Evolutionary conservation across 192 early-diverging fungal genomes (phyloP).

Genomic region (Coemansia reversa): DNA sequence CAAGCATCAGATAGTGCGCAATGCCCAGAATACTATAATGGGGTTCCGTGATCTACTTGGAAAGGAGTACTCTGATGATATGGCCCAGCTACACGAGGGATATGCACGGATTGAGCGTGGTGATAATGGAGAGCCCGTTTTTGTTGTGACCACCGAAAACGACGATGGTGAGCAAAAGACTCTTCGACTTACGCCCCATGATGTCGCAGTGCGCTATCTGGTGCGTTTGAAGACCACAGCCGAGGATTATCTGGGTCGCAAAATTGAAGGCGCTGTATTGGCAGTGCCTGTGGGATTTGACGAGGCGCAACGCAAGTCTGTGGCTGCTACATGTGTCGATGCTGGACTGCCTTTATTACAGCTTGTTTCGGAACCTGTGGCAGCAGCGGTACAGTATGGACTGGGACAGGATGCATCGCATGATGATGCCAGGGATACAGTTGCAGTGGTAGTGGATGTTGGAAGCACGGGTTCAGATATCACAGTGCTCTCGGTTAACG

Average conservation of each 20-base stretch:
- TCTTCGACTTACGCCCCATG: slow-evolving; percentile 65
- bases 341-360: slow-evolving; percentile 81
- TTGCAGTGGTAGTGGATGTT: slow-evolving; percentile 84
- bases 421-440: slow-evolving; percentile 65
- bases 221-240: slow-evolving; percentile 81
- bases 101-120: slow-evolving; percentile 59
- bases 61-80: slow-evolving; percentile 30
- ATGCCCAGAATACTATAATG: slow-evolving; percentile 86
- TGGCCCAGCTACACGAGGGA: slow-evolving; percentile 42
- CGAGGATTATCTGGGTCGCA: slow-evolving; percentile 77
- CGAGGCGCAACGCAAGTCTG: slow-evolving; percentile 65
- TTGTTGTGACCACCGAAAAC: slow-evolving; percentile 63
- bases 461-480: slow-evolving; percentile 85
- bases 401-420: slow-evolving; percentile 56
- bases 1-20: slow-evolving; percentile 80
- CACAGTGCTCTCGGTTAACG: slow-evolving; percentile 71
- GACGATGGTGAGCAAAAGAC: slow-evolving; percentile 51
- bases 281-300: slow-evolving; percentile 86
- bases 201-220: slow-evolving; percentile 80
- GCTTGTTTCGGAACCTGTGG: slow-evolving; percentile 85
- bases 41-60: slow-evolving; percentile 88
- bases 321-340: slow-evolving; percentile 64
- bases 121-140: slow-evolving; percentile 60
- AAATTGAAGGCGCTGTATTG: slow-evolving; percentile 80
- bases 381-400: slow-evolving; percentile 85